A percentile compares a stretch with the other conserved stretches of the same genome.
These are phyloP conservation scores for Solanum gandarillasii DNA, from an alignment of 257 asterid species.

Conservation along the genomic window DNA sequence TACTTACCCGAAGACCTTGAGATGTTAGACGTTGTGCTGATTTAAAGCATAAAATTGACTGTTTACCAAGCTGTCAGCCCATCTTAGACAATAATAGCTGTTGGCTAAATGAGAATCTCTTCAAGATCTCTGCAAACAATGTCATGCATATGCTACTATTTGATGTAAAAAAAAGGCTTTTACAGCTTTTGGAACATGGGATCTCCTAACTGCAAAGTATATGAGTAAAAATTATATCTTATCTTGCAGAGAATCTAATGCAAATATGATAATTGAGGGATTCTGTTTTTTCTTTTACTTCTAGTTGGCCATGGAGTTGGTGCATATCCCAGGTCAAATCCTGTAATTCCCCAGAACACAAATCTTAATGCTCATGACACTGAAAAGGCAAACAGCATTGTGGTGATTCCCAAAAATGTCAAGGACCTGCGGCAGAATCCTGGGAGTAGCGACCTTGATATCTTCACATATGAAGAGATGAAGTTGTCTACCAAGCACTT, in stretches of 20 bases:
- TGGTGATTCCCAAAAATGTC: constrained; percentile 52
- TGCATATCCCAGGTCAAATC: constrained; percentile 27
- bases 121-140: background rate
- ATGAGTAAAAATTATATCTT: background rate
- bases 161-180: background rate
- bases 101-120: background rate
- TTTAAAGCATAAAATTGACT: background rate
- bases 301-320: constrained; percentile 25
- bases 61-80: background rate
- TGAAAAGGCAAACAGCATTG: constrained; percentile 20
- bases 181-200: background rate
- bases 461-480: constrained; percentile 89
- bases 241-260: background rate
- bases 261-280: background rate
- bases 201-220: background rate
- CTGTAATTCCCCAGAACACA: constrained; percentile 14
- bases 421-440: constrained; percentile 69
- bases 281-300: background rate
- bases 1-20: background rate
- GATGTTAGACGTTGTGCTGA: background rate
- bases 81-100: background rate
- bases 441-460: constrained; percentile 64
- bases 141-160: background rate
- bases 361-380: constrained; percentile 3
- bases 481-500: constrained; percentile 81